Conservation (phyloP, 345 rosid species). For the Ailanthus altissimus region DNA sequence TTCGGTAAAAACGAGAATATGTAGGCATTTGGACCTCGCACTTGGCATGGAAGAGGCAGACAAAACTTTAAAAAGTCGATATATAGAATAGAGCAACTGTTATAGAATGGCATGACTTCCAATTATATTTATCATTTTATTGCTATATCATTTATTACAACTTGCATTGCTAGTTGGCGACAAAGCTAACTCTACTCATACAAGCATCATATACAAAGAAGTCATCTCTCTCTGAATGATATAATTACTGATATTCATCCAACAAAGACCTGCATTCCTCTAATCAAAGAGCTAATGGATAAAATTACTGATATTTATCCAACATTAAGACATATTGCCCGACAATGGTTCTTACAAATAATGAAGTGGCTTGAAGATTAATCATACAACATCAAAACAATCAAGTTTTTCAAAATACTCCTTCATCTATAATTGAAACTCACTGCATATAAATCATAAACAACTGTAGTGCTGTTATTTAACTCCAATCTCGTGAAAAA, state of each 20-base stretch:
- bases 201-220: background rate
- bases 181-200: too few species aligned
- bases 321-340: background rate
- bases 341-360: background rate
- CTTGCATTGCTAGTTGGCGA: background rate
- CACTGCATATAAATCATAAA: too few species aligned
- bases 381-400: too few species aligned
- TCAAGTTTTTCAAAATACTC: too few species aligned
- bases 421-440: background rate
- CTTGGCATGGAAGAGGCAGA: too few species aligned
- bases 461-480: constrained; percentile 58
- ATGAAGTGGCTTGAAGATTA: too few species aligned
- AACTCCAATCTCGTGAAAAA: constrained; percentile 51
- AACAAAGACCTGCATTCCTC: background rate
- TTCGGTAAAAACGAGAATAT: too few species aligned
- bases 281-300: background rate
- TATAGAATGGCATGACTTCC: too few species aligned
- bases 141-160: background rate
- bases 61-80: too few species aligned
- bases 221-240: background rate
- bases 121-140: too few species aligned
- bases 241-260: background rate
- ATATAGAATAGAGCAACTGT: too few species aligned
- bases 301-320: background rate
- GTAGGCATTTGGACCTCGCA: too few species aligned